Evolutionary conservation across 2,329 filamentous ascomycete genomes (phyloP).

Genomic region (Hymenoscyphus fructigenus): DNA sequence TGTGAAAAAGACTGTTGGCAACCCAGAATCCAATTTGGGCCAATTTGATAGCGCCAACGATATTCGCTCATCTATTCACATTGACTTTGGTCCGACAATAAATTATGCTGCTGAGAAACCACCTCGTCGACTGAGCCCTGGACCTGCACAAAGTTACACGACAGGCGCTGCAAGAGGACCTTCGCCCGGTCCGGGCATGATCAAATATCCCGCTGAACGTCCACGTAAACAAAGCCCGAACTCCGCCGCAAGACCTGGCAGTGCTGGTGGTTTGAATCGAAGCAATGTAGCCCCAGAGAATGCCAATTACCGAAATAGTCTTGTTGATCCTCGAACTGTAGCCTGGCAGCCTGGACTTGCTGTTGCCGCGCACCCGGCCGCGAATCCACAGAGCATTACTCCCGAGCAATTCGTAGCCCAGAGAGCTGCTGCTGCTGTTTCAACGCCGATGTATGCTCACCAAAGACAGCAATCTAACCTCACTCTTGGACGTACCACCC

Average conservation of each 20-base stretch:
- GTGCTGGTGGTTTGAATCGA: conserved; percentile 38
- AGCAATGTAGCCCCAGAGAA: conserved; percentile 39
- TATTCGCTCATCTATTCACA: conserved; percentile 47
- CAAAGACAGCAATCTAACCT: conserved; percentile 56
- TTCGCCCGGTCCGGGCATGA: conserved; percentile 18
- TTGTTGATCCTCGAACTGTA: conserved; percentile 62
- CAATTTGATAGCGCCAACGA: conserved; percentile 42
- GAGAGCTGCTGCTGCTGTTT: conserved; percentile 59
- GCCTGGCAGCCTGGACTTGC: conserved; percentile 76
- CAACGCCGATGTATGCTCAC: conserved; percentile 58
- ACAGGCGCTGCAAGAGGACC: conserved; percentile 9
- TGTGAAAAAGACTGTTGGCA: conserved; percentile 74
- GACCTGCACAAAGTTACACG: conserved; percentile 69
- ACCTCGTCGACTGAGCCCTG: conserved; percentile 40
- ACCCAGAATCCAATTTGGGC: conserved; percentile 20
- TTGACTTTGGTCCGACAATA: conserved; percentile 85
- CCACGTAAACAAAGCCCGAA: conserved; percentile 17
- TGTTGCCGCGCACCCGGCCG: conserved; percentile 47
- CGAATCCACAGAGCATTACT: conserved; percentile 53
- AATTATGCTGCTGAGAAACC: conserved; percentile 41
- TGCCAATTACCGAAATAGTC: conserved; percentile 47
- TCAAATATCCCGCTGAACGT: conserved; percentile 17
- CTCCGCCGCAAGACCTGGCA: conserved; percentile 31
- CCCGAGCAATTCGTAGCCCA: conserved; percentile 84
- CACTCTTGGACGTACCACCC: conserved; percentile 43